Base-by-base conservation (phyloP, 768 basidiomycete species). In the Dioszegia hungarica region DNA sequence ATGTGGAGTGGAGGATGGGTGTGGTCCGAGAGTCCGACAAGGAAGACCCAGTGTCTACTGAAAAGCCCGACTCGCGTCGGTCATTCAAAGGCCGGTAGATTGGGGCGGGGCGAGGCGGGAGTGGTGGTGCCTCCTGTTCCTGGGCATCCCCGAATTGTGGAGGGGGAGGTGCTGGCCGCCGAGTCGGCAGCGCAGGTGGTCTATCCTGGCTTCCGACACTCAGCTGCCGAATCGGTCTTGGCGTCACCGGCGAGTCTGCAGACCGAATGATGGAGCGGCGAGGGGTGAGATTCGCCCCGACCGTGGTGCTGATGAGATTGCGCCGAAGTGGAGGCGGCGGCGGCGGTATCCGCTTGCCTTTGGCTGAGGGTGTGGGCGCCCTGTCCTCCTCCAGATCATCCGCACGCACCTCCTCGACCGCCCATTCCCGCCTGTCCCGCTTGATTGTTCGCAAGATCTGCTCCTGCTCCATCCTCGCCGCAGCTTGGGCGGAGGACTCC, bases 241-340 rank as follows among this genome's bases (percentile, higher is more conserved):
- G 64, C 2, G 57, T 65, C 36, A 67, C 58, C 4, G 66, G 66
- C 11, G 62, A 61, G 22, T 41, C 53, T 6, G 66, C 66, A n/a
- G 66, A 56, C n/a, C 55, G n/a, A 6, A 60, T 43, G 28, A 67
- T 57, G 10, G 62, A 64, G 20, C 56, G 20, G 10, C 46, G 33
- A 20, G 41, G 53, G 17, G 58, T 63, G 12, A 50, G 56, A 43
- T 20, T 53, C 15, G 51, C 56, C 20, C 31, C 44, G 2, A 29
- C 60, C 1, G 31, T 45, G 3, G 39, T 38, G 9, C 49, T 34
- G 49, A 31, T 52, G 6, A 43, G 33, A 34, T n/a, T 43, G 15
- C 44, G 37, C 20, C 24, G 38, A 1, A 61, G 33, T 8, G 61
- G 51, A 4, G 43, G 25, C 1, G 62, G 62, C 9, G 60, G 59